Evolutionary conservation across 257 asterid species (phyloP).

Genomic region (Fraxinus cuspidata): DNA sequence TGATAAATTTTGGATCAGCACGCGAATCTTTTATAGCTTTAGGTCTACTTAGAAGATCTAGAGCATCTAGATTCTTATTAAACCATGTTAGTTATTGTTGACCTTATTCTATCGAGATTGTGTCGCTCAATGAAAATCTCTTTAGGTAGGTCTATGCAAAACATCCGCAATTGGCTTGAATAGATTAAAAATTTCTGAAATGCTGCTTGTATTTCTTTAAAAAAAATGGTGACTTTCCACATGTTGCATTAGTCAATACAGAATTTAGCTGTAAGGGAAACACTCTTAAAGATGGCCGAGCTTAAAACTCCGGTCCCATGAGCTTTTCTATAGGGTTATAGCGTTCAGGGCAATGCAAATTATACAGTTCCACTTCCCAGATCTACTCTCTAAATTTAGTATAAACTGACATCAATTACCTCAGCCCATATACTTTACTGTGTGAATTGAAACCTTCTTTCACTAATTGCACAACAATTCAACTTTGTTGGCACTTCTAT

Average conservation of each 20-base stretch:
- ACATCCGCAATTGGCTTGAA: no score
- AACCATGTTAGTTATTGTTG: not conserved
- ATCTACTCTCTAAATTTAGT: slow-evolving; percentile 25
- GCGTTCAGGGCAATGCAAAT: slow-evolving; percentile 5
- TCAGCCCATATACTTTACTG: slow-evolving; percentile 9
- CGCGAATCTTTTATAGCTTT: not conserved
- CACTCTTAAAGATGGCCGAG: not conserved
- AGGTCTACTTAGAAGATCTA: not conserved
- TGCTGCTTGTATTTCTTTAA: not conserved
- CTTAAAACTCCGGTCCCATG: not conserved
- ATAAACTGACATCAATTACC: slow-evolving; percentile 6
- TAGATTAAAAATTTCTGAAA: no score
- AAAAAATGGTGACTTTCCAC: not conserved
- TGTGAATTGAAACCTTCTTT: not conserved
- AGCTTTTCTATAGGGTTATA: not conserved
- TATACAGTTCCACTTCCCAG: slow-evolving; percentile 9
- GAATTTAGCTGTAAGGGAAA: not conserved
- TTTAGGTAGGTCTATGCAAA: no score
- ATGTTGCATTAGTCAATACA: not conserved
- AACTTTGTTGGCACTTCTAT: not conserved
- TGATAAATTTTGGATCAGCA: no score
- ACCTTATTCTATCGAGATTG: not conserved
- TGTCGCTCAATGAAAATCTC: not conserved
- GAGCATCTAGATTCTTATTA: not conserved
- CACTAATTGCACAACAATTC: slow-evolving; percentile 8